phyloP scores from a whole-genome alignment of 179 eudicot genomes.

The Corrigiola litoralis region DNA sequence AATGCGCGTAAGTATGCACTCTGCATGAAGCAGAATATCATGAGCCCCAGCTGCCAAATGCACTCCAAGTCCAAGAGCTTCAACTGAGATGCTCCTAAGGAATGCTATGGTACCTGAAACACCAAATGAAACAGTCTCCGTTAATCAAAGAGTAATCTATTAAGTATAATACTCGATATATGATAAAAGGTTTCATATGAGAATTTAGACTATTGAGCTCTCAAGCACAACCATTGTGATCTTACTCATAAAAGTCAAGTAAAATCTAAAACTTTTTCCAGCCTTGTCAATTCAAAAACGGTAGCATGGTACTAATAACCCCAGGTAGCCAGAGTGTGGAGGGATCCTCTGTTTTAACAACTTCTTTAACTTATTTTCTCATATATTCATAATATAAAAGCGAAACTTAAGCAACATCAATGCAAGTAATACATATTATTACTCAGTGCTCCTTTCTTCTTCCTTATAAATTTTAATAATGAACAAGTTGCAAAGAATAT shows the following conservation, averaged over 20 bases:
- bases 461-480: too few species aligned
- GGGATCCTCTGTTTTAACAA: too few species aligned
- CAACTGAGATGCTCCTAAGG: slow-evolving; percentile 85
- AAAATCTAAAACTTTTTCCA: neutral
- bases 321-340: neutral
- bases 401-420: too few species aligned
- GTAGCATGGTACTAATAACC: neutral
- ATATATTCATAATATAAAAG: too few species aligned
- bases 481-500: too few species aligned
- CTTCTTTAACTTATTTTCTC: too few species aligned
- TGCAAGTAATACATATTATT: too few species aligned
- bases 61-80: slow-evolving; percentile 93
- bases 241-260: neutral
- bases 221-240: neutral
- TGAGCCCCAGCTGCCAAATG: slow-evolving; percentile 94
- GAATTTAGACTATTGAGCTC: neutral
- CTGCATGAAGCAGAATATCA: slow-evolving; percentile 82
- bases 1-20: slow-evolving; percentile 57
- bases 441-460: too few species aligned
- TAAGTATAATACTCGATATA: too few species aligned
- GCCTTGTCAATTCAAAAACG: neutral
- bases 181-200: too few species aligned
- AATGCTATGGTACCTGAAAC: slow-evolving; percentile 82
- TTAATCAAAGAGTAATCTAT: neutral
- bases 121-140: neutral